Base-by-base conservation (phyloP, 768 basidiomycete genomes). In the Dendrothele bispora region DNA sequence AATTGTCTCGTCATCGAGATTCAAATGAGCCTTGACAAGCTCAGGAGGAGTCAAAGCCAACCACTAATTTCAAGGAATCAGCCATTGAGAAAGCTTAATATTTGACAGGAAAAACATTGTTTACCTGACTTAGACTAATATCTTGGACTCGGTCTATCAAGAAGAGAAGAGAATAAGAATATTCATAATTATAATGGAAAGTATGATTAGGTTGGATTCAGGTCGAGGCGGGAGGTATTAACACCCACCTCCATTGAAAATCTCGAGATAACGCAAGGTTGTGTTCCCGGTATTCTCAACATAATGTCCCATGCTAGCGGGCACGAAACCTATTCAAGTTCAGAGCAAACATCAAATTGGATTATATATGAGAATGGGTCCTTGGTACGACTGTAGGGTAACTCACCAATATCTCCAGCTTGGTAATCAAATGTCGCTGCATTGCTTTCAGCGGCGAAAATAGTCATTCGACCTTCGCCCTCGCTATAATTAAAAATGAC, bases 341-440 rank as follows among this genome's bases (percentile, higher is more conserved):
- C n/a, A n/a, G n/a, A 24, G 4, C 4, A n/a, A 21, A 26, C 34
- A 40, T 54, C 12, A 59, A 45, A 26, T 43, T 28, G 21, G 15
- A 37, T n/a, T 34, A 28, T 11, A 14, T n/a, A 47, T 30, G 29
- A n/a, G 18, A 30, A 3, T 8, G 24, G 34, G 18, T 22, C 12
- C 20, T 25, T 20, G 15, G 20, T 41, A 14, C 3, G 12, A 36
- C n/a, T n/a, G n/a, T n/a, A 48, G 29, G 5, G 43, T n/a, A 17
- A 48, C 69, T 48, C 49, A 75, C 79, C 80, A 43, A 84, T 71
- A 54, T 85, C 84, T 14, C 83, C 84, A 41, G 75, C 68, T 71
- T 79, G 37, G 22, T 38, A n/a, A 8, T 21, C 26, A n/a, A n/a
- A n/a, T n/a, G n/a, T n/a, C n/a, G n/a, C n/a, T 2, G 82, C 77